Percentiles rank a stretch among this genome's conserved stretches.
Evolutionary conservation across 345 rosid species (phyloP).

Genomic region (Bruguiera gymnorhiza): DNA sequence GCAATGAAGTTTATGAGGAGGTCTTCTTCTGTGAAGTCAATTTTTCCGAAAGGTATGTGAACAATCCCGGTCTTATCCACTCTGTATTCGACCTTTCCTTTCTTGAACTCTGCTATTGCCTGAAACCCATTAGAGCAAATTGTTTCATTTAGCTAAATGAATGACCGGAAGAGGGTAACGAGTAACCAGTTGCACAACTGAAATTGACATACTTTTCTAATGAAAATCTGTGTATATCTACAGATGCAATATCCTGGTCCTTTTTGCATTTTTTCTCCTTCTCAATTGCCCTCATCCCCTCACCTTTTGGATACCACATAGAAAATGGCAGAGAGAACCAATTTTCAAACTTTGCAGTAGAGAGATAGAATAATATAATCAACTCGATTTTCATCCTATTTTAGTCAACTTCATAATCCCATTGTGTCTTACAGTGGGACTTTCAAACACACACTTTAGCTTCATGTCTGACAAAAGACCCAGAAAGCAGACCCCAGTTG

Average conservation of each 20-base stretch:
- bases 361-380: no score
- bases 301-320: no score
- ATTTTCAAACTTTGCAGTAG: no score
- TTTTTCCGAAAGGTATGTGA: conserved; percentile 89
- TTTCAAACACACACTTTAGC: no score
- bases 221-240: not conserved
- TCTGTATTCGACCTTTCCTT: conserved; percentile 89
- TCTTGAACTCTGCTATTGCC: conserved; percentile 96
- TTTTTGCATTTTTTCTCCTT: no score
- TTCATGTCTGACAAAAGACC: not conserved
- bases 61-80: conserved; percentile 99
- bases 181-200: no score
- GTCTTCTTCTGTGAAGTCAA: conserved; percentile 70
- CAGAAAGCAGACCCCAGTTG: not conserved
- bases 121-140: conserved; percentile 28
- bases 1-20: conserved; percentile 76
- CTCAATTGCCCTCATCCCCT: no score
- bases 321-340: no score
- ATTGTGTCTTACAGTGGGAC: no score
- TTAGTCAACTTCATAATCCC: no score
- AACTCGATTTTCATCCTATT: no score
- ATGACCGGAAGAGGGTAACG: not conserved
- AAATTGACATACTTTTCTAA: not conserved
- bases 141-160: not conserved
- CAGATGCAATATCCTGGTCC: no score